Percentiles rank a stretch among this genome's conserved stretches.
Conservation (phyloP, 805 yeast species). For the Candida chauliodis region DNA sequence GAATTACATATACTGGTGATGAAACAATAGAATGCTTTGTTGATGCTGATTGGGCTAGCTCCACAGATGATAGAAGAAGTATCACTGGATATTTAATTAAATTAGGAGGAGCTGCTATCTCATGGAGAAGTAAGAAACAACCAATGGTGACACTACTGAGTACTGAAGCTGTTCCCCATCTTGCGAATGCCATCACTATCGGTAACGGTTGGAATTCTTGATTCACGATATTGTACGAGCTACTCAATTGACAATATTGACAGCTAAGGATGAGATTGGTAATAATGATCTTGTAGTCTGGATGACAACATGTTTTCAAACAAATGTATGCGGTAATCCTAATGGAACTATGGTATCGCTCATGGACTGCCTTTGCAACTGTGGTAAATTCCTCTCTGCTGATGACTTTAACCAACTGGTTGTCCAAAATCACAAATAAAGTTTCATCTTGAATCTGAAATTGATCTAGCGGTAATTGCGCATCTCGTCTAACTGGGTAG, state of each 20-base stretch:
- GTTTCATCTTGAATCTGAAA: background rate
- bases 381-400: background rate
- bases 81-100: background rate
- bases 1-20: background rate
- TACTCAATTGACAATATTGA: background rate
- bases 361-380: background rate
- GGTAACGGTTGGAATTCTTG: background rate
- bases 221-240: background rate
- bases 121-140: background rate
- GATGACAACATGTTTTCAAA: background rate
- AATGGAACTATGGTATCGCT: slow-evolving; percentile 1
- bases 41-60: slow-evolving; percentile 1
- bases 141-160: slow-evolving; percentile 1
- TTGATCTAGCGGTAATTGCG: background rate
- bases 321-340: background rate
- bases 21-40: background rate
- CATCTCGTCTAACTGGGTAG: no score
- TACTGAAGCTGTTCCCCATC: slow-evolving; percentile 4
- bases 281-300: background rate
- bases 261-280: background rate
- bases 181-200: background rate
- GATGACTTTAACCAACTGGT: background rate
- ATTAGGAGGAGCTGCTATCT: background rate
- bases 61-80: slow-evolving; percentile 1
- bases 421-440: background rate